Conservation (phyloP, 768 basidiomycete species). For the Xerocomus spinulosus region DNA sequence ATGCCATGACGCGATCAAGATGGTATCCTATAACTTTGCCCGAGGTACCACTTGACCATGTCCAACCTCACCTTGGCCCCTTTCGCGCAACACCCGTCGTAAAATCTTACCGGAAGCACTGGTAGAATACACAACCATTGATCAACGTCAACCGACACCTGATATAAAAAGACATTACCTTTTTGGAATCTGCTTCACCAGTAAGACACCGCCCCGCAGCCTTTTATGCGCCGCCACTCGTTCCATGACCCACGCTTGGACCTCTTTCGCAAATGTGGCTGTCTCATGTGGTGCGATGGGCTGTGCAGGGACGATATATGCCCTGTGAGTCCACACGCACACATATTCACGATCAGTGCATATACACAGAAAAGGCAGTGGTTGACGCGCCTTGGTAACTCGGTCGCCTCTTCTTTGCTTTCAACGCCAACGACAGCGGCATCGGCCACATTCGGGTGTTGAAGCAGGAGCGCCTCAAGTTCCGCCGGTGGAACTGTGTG, state of each 20-base stretch:
- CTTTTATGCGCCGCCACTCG: constrained; percentile 74
- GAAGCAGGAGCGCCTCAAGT: constrained; percentile 70
- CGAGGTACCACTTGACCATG: constrained; percentile 19
- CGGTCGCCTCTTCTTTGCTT: constrained; percentile 64
- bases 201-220: constrained; percentile 67
- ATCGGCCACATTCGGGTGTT: constrained; percentile 74
- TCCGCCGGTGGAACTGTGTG: constrained; percentile 77
- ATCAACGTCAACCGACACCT: neutral
- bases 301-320: constrained; percentile 45
- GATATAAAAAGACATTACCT: constrained; percentile 17
- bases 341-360: neutral
- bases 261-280: constrained; percentile 39
- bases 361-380: neutral
- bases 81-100: constrained; percentile 67
- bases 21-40: constrained; percentile 17
- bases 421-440: constrained; percentile 77
- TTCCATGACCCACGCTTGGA: constrained; percentile 62
- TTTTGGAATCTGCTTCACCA: constrained; percentile 44
- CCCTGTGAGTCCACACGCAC: constrained; percentile 46
- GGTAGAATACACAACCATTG: neutral
- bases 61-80: constrained; percentile 51
- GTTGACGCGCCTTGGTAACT: constrained; percentile 59
- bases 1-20: neutral
- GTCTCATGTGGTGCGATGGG: constrained; percentile 16
- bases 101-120: constrained; percentile 89